Percentiles rank a stretch among this genome's conserved stretches.
Conservation (phyloP, 1,139 yeast species). For the Candida tropicalis region DNA sequence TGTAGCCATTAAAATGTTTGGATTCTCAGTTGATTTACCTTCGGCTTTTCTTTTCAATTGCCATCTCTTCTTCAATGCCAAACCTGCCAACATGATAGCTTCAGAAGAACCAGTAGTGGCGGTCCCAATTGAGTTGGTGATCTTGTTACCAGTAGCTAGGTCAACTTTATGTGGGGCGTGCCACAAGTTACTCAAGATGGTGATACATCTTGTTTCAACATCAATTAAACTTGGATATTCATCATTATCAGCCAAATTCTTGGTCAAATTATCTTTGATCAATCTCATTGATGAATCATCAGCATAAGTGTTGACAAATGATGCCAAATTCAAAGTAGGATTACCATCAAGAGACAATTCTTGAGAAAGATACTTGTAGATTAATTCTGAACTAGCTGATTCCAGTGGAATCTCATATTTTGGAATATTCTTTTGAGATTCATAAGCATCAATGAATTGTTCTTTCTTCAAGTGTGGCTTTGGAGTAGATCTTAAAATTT, state of each 20-base stretch:
- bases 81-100: constrained; percentile 91
- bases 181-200: constrained; percentile 82
- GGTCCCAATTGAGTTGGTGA: constrained; percentile 67
- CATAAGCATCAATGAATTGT: constrained; percentile 37
- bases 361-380: constrained; percentile 67
- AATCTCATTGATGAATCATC: constrained; percentile 50
- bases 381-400: constrained; percentile 55
- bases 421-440: constrained; percentile 38
- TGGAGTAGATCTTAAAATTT: constrained; percentile 29
- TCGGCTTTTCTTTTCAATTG: constrained; percentile 61
- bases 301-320: constrained; percentile 80
- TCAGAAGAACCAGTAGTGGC: constrained; percentile 95
- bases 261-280: constrained; percentile 70
- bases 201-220: constrained; percentile 77
- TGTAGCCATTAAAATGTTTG: constrained; percentile 89
- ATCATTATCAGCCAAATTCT: constrained; percentile 90
- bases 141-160: constrained; percentile 27
- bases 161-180: constrained; percentile 56
- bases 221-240: constrained; percentile 89
- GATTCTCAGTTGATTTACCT: constrained; percentile 64
- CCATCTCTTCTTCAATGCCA: constrained; percentile 91
- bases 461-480: constrained; percentile 30
- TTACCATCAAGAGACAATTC: constrained; percentile 82
- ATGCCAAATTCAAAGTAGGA: constrained; percentile 83
- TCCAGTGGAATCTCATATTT: constrained; percentile 59